These are phyloP conservation scores for Saccharomycopsis sp. DNA, from an alignment of 805 yeast genomes.

Conservation along the genomic window DNA sequence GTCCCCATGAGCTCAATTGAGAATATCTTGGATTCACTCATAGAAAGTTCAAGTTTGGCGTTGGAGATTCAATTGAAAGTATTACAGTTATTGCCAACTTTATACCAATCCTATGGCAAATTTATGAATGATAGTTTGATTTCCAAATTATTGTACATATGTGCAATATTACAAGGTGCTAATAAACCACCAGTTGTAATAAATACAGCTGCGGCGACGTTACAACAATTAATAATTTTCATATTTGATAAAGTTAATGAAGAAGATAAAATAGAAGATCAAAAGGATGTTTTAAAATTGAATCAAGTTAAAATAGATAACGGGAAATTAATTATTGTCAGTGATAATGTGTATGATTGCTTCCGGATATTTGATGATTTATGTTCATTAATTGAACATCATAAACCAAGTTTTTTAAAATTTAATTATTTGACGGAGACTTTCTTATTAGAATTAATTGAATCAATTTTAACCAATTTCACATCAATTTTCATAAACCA, in stretches of 20 bases:
- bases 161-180: slow-evolving; percentile 62
- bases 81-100: slow-evolving; percentile 71
- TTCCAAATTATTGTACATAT: slow-evolving; percentile 54
- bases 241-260: slow-evolving; percentile 61
- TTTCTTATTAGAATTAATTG: slow-evolving; percentile 76
- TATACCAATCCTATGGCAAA: slow-evolving; percentile 57
- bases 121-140: slow-evolving; percentile 50
- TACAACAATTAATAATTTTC: slow-evolving; percentile 75
- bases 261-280: slow-evolving; percentile 30
- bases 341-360: slow-evolving; percentile 59
- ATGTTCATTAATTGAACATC: slow-evolving; percentile 57
- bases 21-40: slow-evolving; percentile 57
- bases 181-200: slow-evolving; percentile 70
- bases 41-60: slow-evolving; percentile 68
- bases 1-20: slow-evolving; percentile 48
- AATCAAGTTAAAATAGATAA: slow-evolving; percentile 41
- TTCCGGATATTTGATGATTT: slow-evolving; percentile 64
- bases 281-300: slow-evolving; percentile 24
- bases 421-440: slow-evolving; percentile 48
- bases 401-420: slow-evolving; percentile 47
- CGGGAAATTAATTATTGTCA: slow-evolving; percentile 35
- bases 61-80: slow-evolving; percentile 81
- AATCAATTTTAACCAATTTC: slow-evolving; percentile 67
- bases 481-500: slow-evolving; percentile 46
- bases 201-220: slow-evolving; percentile 89